Evolutionary conservation across 345 rosid genomes (phyloP), one percentile per base, ranked within the genome.

Genomic region (Lepidium aucheri): DNA sequence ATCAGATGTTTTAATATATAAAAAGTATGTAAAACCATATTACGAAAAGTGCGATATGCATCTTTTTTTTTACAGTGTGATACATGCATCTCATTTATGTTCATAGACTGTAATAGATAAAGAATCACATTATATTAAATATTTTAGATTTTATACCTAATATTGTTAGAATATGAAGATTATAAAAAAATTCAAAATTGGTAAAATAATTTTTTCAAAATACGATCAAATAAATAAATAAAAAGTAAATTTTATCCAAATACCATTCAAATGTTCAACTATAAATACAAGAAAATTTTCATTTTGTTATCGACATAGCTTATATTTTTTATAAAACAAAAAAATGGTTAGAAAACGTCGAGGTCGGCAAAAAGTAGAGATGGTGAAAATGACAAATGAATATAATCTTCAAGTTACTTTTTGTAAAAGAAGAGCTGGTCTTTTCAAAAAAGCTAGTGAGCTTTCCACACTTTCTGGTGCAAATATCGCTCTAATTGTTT

Each of bases 281-380:
- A 69, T 69, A 69, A 69, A 60, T 69, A 60, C 54, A 22, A 51
- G n/a, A 22, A 0, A 40, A 11, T 16, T 2, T 50, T 60, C 4
- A 0, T 3, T 9, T 1, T 40, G 9, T 22, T 49, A 69, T 12
- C 45, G 34, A 40, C 26, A 18, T 33, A 41, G 9, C 40, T 18
- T 16, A 30, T 40, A 2, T 28, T 39, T n/a, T 57, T 46, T 2
- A 2, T 13, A 24, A 0, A 28, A 58, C 8, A 4, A 6, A n/a
- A 53, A 34, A 61, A 70, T 70, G 80, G 78, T 53, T 81, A 80
- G 4, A 74, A 80, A 58, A 70, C 65, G 33, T 30, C 63, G n/a
- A 57, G 76, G 76, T 59, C 66, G 62, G 1, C 70, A 58, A 52
- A 73, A 73, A 10, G 51, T 73, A 8, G 66, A 58, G 33, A 73